phyloP scores from a whole-genome alignment of 2,329 filamentous ascomycete species.

The Talaromyces atroroseus region DNA sequence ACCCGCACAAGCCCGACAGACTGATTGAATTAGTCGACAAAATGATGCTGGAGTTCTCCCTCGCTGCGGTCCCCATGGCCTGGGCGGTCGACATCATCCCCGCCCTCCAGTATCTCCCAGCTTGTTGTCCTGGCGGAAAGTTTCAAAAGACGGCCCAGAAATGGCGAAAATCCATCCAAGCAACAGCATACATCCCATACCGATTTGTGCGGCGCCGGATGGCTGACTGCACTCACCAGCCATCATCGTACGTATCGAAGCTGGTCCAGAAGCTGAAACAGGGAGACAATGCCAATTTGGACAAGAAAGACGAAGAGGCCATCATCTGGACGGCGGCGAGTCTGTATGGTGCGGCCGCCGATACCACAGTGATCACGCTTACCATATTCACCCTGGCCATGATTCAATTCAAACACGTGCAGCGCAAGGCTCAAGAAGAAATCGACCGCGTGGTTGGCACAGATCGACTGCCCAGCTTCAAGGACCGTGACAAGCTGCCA shows the following conservation, averaged over 20 bases:
- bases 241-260: conserved; percentile 36
- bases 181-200: conserved; percentile 37
- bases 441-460: conserved; percentile 1
- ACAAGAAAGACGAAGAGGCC: conserved; percentile 28
- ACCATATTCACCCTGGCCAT: conserved; percentile 1
- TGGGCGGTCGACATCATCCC: conserved; percentile 46
- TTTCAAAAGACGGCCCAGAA: conserved; percentile 40
- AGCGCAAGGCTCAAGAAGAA: conserved; percentile 5
- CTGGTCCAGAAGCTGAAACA: conserved; percentile 24
- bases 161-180: conserved; percentile 27
- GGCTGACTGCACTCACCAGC: conserved; percentile 22
- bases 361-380: conserved; percentile 23
- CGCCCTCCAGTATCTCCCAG: conserved; percentile 32
- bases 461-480: not conserved
- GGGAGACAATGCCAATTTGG: conserved; percentile 18
- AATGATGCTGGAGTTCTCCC: conserved; percentile 38
- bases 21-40: conserved; percentile 39
- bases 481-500: conserved; percentile 1
- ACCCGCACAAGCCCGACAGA: conserved; percentile 31
- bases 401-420: not conserved
- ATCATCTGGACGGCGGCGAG: conserved; percentile 40
- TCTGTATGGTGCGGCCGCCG: conserved; percentile 39
- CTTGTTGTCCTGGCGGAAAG: conserved; percentile 41
- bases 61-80: conserved; percentile 37
- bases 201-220: conserved; percentile 38